Evolutionary conservation across 192 early-diverging fungal species (phyloP), one percentile per base, ranked within the genome.

Genomic region (Umbelopsis sp.): DNA sequence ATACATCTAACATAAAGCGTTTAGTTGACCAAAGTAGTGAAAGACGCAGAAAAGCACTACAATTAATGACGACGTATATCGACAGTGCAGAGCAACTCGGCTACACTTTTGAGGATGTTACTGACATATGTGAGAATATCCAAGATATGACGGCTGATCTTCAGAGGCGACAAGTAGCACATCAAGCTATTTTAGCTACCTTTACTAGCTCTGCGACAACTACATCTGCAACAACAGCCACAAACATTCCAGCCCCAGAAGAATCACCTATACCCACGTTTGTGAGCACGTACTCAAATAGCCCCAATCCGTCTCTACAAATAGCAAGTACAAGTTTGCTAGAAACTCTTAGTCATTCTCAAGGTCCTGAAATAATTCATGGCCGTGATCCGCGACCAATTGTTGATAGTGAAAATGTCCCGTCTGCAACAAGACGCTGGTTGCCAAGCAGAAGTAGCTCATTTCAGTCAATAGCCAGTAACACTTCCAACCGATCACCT

Each of bases 41-140:
- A 61, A 27, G 55, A 2, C 55, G 55, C 1, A 35, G 11, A 3
- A 61, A 13, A 35, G 55, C 55, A 0, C 18, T 61, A 16, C 55
- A 35, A 25, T 30, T 61, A 16, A 61, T 61, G 55, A 22, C 37
- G 30, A 61, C 55, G 33, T 35, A 61, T n/a, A 33, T 61, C 30
- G 23, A 61, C 12, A 61, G 25, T 25, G 55, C 55, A 61, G 55
- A 61, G 25, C 6, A 12, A 12, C 55, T 61, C 0, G 55, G 55
- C 8, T 61, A 61, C 16, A 35, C 55, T 27, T 61, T 61, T 35
- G 55, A 61, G 2, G 55, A 61, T 12, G 30, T 61, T 33, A 61
- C 55, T 35, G 55, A 35, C 12, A 61, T 27, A 30, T 30, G 5
- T 11, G 12, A 15, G 7, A 27, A 61, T 61, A 12, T 35, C 5